phyloP scores from a whole-genome alignment of 495 filamentous ascomycete species.

The Aspergillus olivimuriae region DNA sequence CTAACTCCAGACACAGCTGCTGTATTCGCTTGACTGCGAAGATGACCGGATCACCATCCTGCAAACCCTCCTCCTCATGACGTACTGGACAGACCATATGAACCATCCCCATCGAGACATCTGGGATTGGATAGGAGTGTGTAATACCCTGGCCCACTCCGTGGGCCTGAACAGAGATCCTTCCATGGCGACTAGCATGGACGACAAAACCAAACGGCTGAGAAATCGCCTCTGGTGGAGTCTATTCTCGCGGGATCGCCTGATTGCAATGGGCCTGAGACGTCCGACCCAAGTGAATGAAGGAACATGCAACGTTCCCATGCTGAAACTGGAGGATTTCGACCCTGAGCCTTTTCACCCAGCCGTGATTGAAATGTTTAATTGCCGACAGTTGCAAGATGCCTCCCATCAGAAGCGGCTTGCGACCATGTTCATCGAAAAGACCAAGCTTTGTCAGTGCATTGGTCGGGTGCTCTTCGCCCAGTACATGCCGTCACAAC shows the following conservation, averaged over 20 bases:
- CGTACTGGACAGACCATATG: slow-evolving; percentile 70
- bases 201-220: slow-evolving; percentile 48
- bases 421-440: slow-evolving; percentile 80
- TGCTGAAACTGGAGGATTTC: slow-evolving; percentile 73
- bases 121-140: slow-evolving; percentile 84
- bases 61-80: slow-evolving; percentile 75
- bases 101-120: slow-evolving; percentile 66
- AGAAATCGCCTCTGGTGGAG: slow-evolving; percentile 90
- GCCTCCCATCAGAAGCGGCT: slow-evolving; percentile 57
- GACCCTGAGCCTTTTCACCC: slow-evolving; percentile 59
- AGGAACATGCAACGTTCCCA: slow-evolving; percentile 78
- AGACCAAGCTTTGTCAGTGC: slow-evolving; percentile 75
- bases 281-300: slow-evolving; percentile 80
- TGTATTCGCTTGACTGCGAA: slow-evolving; percentile 83
- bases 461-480: slow-evolving; percentile 74
- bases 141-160: slow-evolving; percentile 72
- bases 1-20: slow-evolving; percentile 32
- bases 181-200: slow-evolving; percentile 52
- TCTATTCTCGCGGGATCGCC: slow-evolving; percentile 79
- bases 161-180: slow-evolving; percentile 78
- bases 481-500: slow-evolving; percentile 66
- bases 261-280: slow-evolving; percentile 81
- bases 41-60: slow-evolving; percentile 71
- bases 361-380: slow-evolving; percentile 27
- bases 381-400: slow-evolving; percentile 36